Evolutionary conservation across 2,329 filamentous ascomycete genomes (phyloP), one percentile per base, ranked within the genome.

Genomic region (Ambrosiella xylebori): DNA sequence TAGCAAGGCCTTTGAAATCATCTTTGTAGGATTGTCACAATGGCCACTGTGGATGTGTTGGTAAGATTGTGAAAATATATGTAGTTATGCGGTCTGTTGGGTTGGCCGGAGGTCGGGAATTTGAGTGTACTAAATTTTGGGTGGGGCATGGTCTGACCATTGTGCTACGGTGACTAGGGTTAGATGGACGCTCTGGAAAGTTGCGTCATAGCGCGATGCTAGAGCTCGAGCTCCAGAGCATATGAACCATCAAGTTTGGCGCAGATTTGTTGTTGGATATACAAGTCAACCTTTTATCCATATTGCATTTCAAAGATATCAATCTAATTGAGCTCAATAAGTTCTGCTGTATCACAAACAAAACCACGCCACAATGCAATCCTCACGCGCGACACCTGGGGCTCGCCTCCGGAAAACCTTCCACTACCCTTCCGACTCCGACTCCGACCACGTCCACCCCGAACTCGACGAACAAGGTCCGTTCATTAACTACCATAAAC

Each of bases 401-500:
- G 73, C 85, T 56, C 82, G 86, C 62, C 73, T 93, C 50, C 83
- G 89, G 65, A 84, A 79, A 65, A 84, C 86, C 7, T 93, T 94
- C 70, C 79, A 78, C 61, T 93, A 91, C 70, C 85, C 85, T 3
- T 70, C 73, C 59, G 81, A 85, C 64, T 75, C 76, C 53, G 58
- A 76, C 61, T 74, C 78, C 59, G 74, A 77, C 67, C 70, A 68
- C 27, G 69, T 74, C 37, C 76, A 78, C 11, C 77, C 82, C 63
- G 78, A 81, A 58, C 73, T 93, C 61, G 88, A 93, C 67, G 86
- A 90, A 70, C 78, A 90, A 76, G 84, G 84, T 84, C 45, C 15
- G 2, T 50, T 11, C 27, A 27, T 27, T 27, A 27, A 27, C 27
- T 3, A 27, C 27, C 27, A 27, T 4, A 27, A 27, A 27, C 15